A percentile compares a stretch with the other conserved stretches of the same genome.
These are phyloP conservation scores for Aspergillus clavatus DNA, from an alignment of 2,329 filamentous ascomycete species.

Conservation along the genomic window DNA sequence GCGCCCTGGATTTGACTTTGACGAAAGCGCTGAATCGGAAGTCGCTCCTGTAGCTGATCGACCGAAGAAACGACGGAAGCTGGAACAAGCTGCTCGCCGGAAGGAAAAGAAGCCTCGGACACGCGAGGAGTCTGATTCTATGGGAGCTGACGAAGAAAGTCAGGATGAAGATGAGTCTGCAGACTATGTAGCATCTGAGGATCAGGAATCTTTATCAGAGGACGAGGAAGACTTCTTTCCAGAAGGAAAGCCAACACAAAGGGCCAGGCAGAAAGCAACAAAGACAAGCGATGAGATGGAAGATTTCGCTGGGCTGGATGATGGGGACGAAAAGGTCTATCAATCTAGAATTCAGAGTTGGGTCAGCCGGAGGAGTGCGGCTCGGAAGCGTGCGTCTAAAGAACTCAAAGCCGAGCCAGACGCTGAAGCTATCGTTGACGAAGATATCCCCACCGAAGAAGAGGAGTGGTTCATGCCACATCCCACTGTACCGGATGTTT, in stretches of 20 bases:
- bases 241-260: slow-evolving; percentile 23
- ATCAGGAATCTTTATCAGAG: slow-evolving; percentile 24
- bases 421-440: slow-evolving; percentile 37
- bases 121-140: slow-evolving; percentile 6
- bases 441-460: slow-evolving; percentile 28
- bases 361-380: slow-evolving; percentile 60
- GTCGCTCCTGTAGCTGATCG: slow-evolving; percentile 12
- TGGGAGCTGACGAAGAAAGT: slow-evolving; percentile 6
- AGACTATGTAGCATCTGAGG: slow-evolving; percentile 32
- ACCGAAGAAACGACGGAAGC: slow-evolving; percentile 34
- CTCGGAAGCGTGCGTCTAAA: slow-evolving; percentile 46
- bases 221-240: slow-evolving; percentile 35
- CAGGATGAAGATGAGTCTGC: slow-evolving; percentile 31
- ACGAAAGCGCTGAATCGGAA: slow-evolving; percentile 33
- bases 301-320: slow-evolving; percentile 66
- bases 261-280: slow-evolving; percentile 16
- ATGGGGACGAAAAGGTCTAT: slow-evolving; percentile 81
- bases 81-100: slow-evolving; percentile 12
- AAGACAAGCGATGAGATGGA: slow-evolving; percentile 43
- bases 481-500: slow-evolving; percentile 71
- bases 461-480: slow-evolving; percentile 80
- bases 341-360: slow-evolving; percentile 70
- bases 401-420: slow-evolving; percentile 32
- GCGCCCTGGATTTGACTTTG: slow-evolving; percentile 65
- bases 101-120: not conserved